Percentiles rank a stretch among this genome's conserved stretches.
Conservation (phyloP, 1,284 basidiomycete genomes). For the Tetrapyrgos nigripes region DNA sequence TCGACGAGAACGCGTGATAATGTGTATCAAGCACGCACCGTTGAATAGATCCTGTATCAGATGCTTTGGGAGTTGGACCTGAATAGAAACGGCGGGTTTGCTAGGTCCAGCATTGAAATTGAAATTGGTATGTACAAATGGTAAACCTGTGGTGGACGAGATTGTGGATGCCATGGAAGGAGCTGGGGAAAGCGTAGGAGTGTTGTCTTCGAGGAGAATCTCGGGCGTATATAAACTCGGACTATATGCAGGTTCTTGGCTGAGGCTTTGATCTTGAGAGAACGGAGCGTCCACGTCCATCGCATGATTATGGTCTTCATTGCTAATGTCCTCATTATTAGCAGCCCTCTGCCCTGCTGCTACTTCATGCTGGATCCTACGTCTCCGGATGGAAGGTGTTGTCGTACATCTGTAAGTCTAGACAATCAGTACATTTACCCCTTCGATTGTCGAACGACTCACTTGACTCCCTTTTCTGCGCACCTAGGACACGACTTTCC, state of each 20-base stretch:
- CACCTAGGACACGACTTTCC: constrained; percentile 6
- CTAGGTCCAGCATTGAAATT: not conserved
- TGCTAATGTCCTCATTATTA: too few relatives aligned
- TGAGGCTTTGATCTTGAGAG: too few relatives aligned
- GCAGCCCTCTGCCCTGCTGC: not conserved
- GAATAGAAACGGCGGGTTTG: not conserved
- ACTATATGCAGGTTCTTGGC: too few relatives aligned
- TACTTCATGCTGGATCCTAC: constrained; percentile 4
- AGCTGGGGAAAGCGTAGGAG: not conserved
- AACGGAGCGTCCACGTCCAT: too few relatives aligned
- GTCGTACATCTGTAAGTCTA: constrained; percentile 5
- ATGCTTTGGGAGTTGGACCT: constrained; percentile 2
- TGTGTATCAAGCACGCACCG: not conserved
- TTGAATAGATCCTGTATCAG: constrained; percentile 6
- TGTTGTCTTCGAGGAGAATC: too few relatives aligned
- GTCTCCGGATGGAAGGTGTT: constrained; percentile 6
- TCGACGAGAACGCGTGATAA: not conserved
- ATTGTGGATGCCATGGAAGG: not conserved
- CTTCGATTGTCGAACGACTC: not conserved
- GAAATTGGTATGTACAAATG: not conserved
- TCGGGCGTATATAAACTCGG: too few relatives aligned
- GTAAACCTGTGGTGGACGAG: not conserved
- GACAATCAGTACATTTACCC: not conserved
- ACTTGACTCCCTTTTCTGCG: constrained; percentile 5
- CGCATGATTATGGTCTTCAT: too few relatives aligned